Evolutionary conservation across 2,329 filamentous ascomycete species (phyloP).

Genomic region (Coniochaeta ligniaria): DNA sequence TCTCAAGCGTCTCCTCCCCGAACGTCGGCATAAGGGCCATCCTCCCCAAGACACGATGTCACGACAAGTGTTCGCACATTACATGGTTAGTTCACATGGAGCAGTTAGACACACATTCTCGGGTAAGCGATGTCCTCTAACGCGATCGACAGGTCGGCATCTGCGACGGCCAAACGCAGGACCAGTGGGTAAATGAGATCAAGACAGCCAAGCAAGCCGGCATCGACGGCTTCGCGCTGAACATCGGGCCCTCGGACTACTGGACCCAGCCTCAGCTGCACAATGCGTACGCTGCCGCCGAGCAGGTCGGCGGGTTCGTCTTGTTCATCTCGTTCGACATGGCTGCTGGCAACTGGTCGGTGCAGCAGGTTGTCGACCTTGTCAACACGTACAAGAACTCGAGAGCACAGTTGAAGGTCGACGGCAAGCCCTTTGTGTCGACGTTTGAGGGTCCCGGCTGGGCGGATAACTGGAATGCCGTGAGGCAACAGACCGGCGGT

Average conservation of each 20-base stretch:
- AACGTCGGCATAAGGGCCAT: not conserved
- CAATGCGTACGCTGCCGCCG: conserved; percentile 24
- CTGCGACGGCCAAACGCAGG: conserved; percentile 18
- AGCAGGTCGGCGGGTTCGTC: conserved; percentile 19
- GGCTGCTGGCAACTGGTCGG: conserved; percentile 14
- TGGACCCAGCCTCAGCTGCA: conserved; percentile 23
- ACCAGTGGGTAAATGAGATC: conserved; percentile 26
- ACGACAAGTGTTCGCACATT: conserved; percentile 4
- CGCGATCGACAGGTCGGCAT: conserved; percentile 19
- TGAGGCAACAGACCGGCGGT: conserved; percentile 26
- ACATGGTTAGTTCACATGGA: not conserved
- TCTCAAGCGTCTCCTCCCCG: not conserved
- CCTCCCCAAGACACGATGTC: not conserved
- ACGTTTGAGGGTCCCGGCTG: conserved; percentile 42
- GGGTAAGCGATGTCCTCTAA: not conserved
- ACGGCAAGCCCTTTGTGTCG: conserved; percentile 36
- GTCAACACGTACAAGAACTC: conserved; percentile 29
- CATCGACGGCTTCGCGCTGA: conserved; percentile 34
- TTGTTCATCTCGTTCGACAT: conserved; percentile 28
- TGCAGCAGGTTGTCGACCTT: conserved; percentile 15
- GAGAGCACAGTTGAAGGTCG: conserved; percentile 30
- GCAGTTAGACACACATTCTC: no score
- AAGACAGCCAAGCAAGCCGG: conserved; percentile 24
- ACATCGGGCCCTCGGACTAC: conserved; percentile 25
- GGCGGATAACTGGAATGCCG: conserved; percentile 31